Conservation (phyloP, 768 basidiomycete species). For the Mycena polygramma region DNA sequence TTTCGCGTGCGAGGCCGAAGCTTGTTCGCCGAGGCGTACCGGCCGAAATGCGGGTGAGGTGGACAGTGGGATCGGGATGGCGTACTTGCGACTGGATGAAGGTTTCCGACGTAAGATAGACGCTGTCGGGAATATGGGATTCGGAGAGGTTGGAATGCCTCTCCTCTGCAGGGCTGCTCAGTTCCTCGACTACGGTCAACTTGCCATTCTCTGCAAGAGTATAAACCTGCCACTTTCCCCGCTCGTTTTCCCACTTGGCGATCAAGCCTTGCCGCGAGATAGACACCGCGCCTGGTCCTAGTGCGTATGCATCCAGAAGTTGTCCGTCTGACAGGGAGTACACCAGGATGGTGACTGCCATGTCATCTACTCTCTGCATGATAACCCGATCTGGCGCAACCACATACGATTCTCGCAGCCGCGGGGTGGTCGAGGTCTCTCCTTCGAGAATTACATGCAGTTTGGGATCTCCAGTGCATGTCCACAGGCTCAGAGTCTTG, state of each 20-base stretch:
- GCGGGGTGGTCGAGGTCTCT: conserved; percentile 10
- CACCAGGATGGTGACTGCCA: conserved; percentile 20
- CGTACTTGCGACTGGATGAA: conserved; percentile 29
- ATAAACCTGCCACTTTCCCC: conserved; percentile 23
- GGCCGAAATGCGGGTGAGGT: conserved; percentile 19
- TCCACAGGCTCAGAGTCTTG: conserved; percentile 19
- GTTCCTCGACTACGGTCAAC: conserved; percentile 4
- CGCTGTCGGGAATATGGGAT: conserved; percentile 18
- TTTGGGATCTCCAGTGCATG: neutral
- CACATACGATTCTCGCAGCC: conserved; percentile 1
- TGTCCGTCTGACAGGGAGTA: conserved; percentile 26
- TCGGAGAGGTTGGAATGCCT: neutral
- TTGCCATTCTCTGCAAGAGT: conserved; percentile 20
- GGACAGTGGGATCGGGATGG: conserved; percentile 25
- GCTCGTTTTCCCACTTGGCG: conserved; percentile 23
- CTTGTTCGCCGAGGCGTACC: conserved; percentile 11
- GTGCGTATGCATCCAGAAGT: conserved; percentile 16
- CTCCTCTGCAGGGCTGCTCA: conserved; percentile 12
- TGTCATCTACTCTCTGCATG: conserved; percentile 21
- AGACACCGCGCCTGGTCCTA: conserved; percentile 23
- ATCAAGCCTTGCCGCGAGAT: conserved; percentile 18
- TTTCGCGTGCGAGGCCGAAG: conserved; percentile 18
- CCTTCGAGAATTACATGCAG: conserved; percentile 16
- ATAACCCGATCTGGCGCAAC: conserved; percentile 26
- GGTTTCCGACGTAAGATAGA: conserved; percentile 22